These are phyloP conservation scores for Boletus bicolor DNA, from an alignment of 768 basidiomycete genomes.

Conservation along the genomic window DNA sequence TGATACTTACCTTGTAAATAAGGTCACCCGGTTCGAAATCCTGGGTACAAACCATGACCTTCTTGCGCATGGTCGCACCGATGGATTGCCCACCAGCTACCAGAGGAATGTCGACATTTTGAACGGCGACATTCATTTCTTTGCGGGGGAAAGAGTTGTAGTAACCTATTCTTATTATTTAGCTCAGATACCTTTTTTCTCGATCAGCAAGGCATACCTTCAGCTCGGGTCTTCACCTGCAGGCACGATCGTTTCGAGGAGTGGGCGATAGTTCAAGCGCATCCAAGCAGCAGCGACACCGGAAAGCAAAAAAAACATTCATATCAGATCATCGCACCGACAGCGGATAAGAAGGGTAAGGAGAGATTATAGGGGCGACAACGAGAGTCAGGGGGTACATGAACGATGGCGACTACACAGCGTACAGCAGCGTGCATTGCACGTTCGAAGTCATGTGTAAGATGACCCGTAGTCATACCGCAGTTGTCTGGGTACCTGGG, in stretches of 20 bases:
- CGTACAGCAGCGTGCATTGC: slow-evolving; percentile 29
- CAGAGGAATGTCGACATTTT: slow-evolving; percentile 31
- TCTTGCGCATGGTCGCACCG: slow-evolving; percentile 36
- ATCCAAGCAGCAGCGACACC: slow-evolving; percentile 16
- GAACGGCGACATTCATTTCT: slow-evolving; percentile 63
- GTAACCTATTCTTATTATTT: slow-evolving; percentile 52
- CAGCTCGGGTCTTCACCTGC: slow-evolving; percentile 63
- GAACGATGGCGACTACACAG: slow-evolving; percentile 29
- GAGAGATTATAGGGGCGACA: slow-evolving; percentile 18
- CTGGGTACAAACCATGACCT: slow-evolving; percentile 59
- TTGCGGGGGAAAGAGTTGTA: slow-evolving; percentile 76
- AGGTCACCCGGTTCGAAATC: slow-evolving; percentile 69
- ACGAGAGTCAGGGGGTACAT: slow-evolving; percentile 22
- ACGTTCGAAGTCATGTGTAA: slow-evolving; percentile 28
- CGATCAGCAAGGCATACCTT: slow-evolving; percentile 59
- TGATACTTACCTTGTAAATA: slow-evolving; percentile 63
- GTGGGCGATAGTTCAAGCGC: slow-evolving; percentile 12
- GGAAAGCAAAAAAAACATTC: slow-evolving; percentile 38
- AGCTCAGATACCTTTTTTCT: slow-evolving; percentile 13
- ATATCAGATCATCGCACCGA: slow-evolving; percentile 56
- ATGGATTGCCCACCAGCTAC: slow-evolving; percentile 13
- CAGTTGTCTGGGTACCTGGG: slow-evolving; percentile 55
- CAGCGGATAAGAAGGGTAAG: slow-evolving; percentile 20
- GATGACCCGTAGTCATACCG: slow-evolving; percentile 34
- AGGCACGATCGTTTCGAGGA: slow-evolving; percentile 13